Percentiles rank a stretch among this genome's conserved stretches.
Conservation (phyloP, 257 asterid genomes). For the Nicotiana tomentosiformis region DNA sequence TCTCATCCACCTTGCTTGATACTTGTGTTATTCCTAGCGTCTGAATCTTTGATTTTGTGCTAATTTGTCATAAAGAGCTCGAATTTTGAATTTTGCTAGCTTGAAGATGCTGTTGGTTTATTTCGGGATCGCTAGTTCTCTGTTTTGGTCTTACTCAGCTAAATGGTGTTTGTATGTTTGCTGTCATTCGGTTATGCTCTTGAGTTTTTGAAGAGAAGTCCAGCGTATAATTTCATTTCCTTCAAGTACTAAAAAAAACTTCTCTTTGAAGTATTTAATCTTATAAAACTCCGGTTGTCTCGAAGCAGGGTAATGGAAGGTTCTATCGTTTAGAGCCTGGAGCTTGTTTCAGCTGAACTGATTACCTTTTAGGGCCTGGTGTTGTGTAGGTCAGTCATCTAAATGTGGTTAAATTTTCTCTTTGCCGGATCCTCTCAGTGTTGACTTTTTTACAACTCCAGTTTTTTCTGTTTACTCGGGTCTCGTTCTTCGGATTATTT, state of each 20-base stretch:
- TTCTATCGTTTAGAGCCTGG: constrained; percentile 88
- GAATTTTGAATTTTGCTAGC: constrained; percentile 28
- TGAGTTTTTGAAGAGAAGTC: constrained; percentile 38
- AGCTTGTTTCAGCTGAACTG: constrained; percentile 82
- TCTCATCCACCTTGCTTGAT: background rate
- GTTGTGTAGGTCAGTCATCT: constrained; percentile 74
- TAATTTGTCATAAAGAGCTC: constrained; percentile 23
- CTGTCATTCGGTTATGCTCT: constrained; percentile 33
- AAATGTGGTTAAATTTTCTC: constrained; percentile 40
- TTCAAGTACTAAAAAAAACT: constrained; percentile 46
- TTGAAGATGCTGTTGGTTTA: constrained; percentile 15
- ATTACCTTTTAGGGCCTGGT: constrained; percentile 72
- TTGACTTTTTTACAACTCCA: constrained; percentile 29
- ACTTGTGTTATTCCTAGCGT: constrained; percentile 17
- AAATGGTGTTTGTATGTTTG: background rate
- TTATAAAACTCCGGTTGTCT: constrained; percentile 69
- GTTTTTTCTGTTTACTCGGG: background rate
- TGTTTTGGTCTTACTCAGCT: background rate
- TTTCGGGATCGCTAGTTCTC: constrained; percentile 24
- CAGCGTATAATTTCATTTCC: constrained; percentile 40
- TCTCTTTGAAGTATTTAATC: constrained; percentile 40
- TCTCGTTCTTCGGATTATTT: background rate
- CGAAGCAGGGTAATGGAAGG: constrained; percentile 79
- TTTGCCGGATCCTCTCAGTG: constrained; percentile 41
- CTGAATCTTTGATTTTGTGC: constrained; percentile 14